phyloP scores from a whole-genome alignment of 805 yeast species.

The Yarrowia sp. region DNA sequence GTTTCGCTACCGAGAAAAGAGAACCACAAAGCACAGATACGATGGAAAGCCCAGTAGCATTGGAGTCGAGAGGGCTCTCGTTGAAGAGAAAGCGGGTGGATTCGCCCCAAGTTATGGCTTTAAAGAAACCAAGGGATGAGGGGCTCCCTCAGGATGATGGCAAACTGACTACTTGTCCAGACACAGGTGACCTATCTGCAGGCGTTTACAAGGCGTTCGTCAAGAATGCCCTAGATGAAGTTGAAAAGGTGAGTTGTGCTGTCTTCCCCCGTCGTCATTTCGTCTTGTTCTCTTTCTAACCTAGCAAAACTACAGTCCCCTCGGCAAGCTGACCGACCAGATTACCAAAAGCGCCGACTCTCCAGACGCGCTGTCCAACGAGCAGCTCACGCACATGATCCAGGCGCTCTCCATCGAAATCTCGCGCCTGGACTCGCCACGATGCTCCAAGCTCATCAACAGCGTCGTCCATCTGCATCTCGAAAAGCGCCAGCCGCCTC shows the following conservation, averaged over 20 bases:
- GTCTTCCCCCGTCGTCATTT: neutral
- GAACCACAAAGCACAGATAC: neutral
- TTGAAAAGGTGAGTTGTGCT: slow-evolving; percentile 51
- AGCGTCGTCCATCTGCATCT: slow-evolving; percentile 62
- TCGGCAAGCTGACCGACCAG: slow-evolving; percentile 61
- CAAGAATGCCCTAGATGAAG: slow-evolving; percentile 64
- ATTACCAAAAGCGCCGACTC: slow-evolving; percentile 52
- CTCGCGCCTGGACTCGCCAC: slow-evolving; percentile 58
- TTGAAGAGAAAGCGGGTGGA: slow-evolving; percentile 24
- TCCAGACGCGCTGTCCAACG: slow-evolving; percentile 52
- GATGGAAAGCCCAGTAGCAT: slow-evolving; percentile 26
- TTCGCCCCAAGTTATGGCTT: slow-evolving; percentile 20
- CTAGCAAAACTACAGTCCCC: slow-evolving; percentile 51
- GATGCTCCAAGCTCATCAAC: slow-evolving; percentile 58
- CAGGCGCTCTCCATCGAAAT: slow-evolving; percentile 61
- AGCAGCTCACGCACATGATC: slow-evolving; percentile 56
- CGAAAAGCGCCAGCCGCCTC: slow-evolving; percentile 38
- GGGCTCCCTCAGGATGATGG: slow-evolving; percentile 12
- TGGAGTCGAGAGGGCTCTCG: slow-evolving; percentile 26
- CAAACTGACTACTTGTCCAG: neutral
- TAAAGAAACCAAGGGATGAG: slow-evolving; percentile 23
- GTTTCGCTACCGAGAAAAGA: neutral
- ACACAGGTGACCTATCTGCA: slow-evolving; percentile 25
- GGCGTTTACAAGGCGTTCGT: slow-evolving; percentile 45
- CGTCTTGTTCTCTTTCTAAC: neutral